These are phyloP conservation scores for Aulographum hederae DNA, from an alignment of 2,329 filamentous ascomycete genomes.

Conservation along the genomic window DNA sequence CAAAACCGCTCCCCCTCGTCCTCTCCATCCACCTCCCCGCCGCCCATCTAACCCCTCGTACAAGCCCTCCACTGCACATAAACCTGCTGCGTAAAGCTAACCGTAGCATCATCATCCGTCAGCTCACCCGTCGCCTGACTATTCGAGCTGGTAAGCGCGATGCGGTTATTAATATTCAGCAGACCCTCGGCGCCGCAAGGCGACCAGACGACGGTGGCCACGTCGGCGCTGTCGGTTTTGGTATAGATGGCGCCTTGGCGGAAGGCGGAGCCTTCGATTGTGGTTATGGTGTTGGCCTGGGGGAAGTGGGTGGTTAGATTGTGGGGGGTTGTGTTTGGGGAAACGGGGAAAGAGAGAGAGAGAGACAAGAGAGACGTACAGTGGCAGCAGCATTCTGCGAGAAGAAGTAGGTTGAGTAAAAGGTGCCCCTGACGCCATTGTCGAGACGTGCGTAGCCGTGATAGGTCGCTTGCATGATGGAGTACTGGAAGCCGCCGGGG, in stretches of 20 bases:
- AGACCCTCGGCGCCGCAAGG: conserved; percentile 1
- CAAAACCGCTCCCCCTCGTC: too few relatives aligned
- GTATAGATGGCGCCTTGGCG: background rate
- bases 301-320: too few relatives aligned
- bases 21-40: too few relatives aligned
- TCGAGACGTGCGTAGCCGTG: conserved; percentile 2
- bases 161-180: conserved; percentile 3
- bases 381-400: conserved; percentile 1
- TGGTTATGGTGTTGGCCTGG: background rate
- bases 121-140: background rate
- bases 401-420: conserved; percentile 2
- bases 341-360: background rate
- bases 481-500: conserved; percentile 3
- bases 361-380: background rate
- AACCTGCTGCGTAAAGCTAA: conserved; percentile 2
- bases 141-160: conserved; percentile 1
- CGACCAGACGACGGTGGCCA: conserved; percentile 1
- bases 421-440: conserved; percentile 1
- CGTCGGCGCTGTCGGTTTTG: conserved; percentile 1
- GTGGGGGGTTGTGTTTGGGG: background rate
- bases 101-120: conserved; percentile 3
- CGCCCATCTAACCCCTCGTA: too few relatives aligned
- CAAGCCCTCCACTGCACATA: too few relatives aligned
- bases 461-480: conserved; percentile 3
- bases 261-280: background rate